These are phyloP conservation scores for Boletus insuetus DNA, from an alignment of 768 basidiomycete species.

Conservation along the genomic window DNA sequence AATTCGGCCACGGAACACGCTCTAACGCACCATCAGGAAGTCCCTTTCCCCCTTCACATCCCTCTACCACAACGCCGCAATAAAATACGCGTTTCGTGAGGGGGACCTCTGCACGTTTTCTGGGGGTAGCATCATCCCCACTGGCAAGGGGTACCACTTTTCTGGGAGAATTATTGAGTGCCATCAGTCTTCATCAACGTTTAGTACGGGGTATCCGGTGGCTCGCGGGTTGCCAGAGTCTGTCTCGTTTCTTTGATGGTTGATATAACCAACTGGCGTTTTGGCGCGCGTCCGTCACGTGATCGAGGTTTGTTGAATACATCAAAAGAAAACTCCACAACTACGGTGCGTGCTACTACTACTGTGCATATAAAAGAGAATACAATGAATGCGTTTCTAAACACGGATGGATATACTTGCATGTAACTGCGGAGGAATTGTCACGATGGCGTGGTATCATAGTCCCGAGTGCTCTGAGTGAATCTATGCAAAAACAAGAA, in stretches of 20 bases:
- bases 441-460: constrained; percentile 9
- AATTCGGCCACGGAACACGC: not conserved
- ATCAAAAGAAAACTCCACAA: not conserved
- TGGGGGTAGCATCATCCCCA: constrained; percentile 56
- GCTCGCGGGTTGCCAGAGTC: not conserved
- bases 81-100: constrained; percentile 82
- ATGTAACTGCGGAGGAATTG: constrained; percentile 3
- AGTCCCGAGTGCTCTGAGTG: constrained; percentile 18
- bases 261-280: not conserved
- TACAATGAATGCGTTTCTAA: constrained; percentile 6
- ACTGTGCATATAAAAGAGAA: not conserved
- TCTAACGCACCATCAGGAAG: constrained; percentile 58
- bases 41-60: constrained; percentile 65
- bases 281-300: constrained; percentile 25
- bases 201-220: constrained; percentile 1
- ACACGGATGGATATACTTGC: constrained; percentile 21
- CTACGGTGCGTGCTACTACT: constrained; percentile 5
- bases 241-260: not conserved
- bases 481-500: constrained; percentile 37
- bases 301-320: constrained; percentile 19
- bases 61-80: constrained; percentile 88
- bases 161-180: constrained; percentile 65
- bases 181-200: constrained; percentile 43
- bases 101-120: constrained; percentile 37
- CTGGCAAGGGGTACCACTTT: constrained; percentile 72